Base-by-base conservation (phyloP, 352 stramenopile species). In the Globisporangium paddicum region DNA sequence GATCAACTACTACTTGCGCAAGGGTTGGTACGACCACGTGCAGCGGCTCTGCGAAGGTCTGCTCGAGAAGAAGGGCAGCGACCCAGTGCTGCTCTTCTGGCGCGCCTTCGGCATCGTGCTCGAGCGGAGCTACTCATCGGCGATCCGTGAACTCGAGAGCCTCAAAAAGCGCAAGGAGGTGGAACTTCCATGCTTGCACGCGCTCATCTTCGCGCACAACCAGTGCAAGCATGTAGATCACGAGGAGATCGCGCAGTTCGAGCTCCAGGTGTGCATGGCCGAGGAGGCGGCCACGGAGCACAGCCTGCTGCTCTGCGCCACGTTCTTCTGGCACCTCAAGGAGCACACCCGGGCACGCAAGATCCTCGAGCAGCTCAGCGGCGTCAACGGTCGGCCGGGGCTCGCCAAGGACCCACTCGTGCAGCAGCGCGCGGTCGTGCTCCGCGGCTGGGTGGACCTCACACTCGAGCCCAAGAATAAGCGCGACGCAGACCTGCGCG, bases 1-100 rank as follows among this genome's bases (percentile, higher is more conserved):
- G 28, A 90, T 91, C 72, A 90, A 93, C 64, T 95, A 92, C 64
- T 97, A 96, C 67, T 58, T 93, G 38, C 82, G 87, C 61, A 90
- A 95, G 63, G 82, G 87, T 50, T 95, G 87, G 81, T 95, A 87
- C 59, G 71, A 90, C 58, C 86, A 96, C 61, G 78, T 93, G 7
- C 82, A 95, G 67, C 75, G 79, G 6, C 67, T 94, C 3, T 96
- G 87, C 57, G 82, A 93, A 69, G 68, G 71, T 21, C 59, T 90
- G n/a, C 73, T 96, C 14, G 73, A 82, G 38, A 95, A 93, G 68
- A 84, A 86, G 56, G 87, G 86, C 62, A 90, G 70, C 32, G 89
- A 96, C 58, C 67, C 81, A 19, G 60, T 67, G n/a, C 68, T 96
- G 16, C 28, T 93, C 38, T 97, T 96, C 68, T 97, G 89, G 89